phyloP scores from a whole-genome alignment of 805 yeast genomes.

The Lachancea quebecensis region DNA sequence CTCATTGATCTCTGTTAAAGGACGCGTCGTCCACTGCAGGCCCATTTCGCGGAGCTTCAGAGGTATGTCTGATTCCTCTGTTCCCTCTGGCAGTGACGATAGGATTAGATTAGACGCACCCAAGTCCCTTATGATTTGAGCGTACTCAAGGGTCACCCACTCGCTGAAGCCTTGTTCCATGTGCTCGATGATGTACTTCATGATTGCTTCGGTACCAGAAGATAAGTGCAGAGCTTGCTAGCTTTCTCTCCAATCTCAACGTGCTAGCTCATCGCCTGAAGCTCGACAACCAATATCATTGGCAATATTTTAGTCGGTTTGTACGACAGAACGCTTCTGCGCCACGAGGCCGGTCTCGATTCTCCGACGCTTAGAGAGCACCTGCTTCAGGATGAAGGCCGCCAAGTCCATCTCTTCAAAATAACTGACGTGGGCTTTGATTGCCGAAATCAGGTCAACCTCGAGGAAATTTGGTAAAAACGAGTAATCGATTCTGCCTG shows the following conservation, averaged over 20 bases:
- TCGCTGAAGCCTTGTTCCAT: constrained; percentile 97
- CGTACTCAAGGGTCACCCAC: constrained; percentile 88
- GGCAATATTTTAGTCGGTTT: constrained; percentile 1
- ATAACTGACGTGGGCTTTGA: constrained; percentile 84
- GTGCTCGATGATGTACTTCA: constrained; percentile 93
- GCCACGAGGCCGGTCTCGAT: constrained; percentile 3
- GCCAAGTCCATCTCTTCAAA: constrained; percentile 84
- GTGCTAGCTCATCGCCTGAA: neutral
- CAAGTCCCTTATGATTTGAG: constrained; percentile 74
- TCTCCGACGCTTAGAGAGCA: constrained; percentile 21
- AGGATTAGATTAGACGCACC: constrained; percentile 70
- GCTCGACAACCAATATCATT: no score
- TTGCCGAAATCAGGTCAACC: constrained; percentile 68
- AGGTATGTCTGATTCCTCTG: constrained; percentile 63
- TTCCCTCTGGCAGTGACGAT: constrained; percentile 64
- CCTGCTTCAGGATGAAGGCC: constrained; percentile 62
- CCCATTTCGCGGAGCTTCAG: constrained; percentile 49
- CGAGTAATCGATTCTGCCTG: constrained; percentile 77
- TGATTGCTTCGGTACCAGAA: constrained; percentile 17
- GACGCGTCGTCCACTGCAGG: constrained; percentile 75
- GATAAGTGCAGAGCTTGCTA: no score
- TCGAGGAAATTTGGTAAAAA: constrained; percentile 75
- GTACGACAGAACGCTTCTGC: constrained; percentile 2
- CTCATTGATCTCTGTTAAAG: constrained; percentile 43
- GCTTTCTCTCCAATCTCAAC: neutral